Percentiles rank a stretch among this genome's conserved stretches.
These are phyloP conservation scores for Apiotrichum siamense DNA, from an alignment of 1,284 basidiomycete genomes.

Conservation along the genomic window DNA sequence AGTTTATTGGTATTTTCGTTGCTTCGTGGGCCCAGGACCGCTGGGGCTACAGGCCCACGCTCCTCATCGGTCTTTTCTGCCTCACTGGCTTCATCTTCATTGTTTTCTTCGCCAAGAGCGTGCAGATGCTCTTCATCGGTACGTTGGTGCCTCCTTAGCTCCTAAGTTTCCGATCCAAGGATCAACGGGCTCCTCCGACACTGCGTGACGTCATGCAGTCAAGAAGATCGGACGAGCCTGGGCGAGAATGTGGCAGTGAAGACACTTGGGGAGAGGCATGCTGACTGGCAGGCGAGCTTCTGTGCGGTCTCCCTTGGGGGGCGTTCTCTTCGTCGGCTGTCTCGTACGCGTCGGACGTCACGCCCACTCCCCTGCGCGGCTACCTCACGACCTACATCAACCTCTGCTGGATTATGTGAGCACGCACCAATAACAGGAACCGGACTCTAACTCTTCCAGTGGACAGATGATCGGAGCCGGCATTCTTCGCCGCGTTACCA, in stretches of 20 bases:
- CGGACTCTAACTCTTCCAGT: too few relatives aligned
- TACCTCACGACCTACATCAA: conserved; percentile 45
- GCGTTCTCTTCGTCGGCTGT: conserved; percentile 27
- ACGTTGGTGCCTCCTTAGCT: too few relatives aligned
- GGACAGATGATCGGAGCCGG: conserved; percentile 27
- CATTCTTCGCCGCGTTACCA: not conserved
- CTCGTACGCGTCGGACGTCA: conserved; percentile 45
- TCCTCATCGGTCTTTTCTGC: conserved; percentile 28
- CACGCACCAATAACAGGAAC: too few relatives aligned
- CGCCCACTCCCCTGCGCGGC: conserved; percentile 37
- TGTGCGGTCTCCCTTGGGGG: conserved; percentile 47
- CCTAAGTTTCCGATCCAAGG: too few relatives aligned
- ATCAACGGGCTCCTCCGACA: too few relatives aligned
- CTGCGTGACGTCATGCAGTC: too few relatives aligned
- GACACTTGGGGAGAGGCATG: too few relatives aligned
- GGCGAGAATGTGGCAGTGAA: too few relatives aligned
- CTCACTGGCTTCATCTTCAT: conserved; percentile 33
- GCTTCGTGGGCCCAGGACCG: conserved; percentile 19
- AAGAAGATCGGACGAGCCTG: too few relatives aligned
- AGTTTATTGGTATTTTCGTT: conserved; percentile 21
- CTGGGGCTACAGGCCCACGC: conserved; percentile 24
- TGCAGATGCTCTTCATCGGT: conserved; percentile 18
- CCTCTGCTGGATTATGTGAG: conserved; percentile 45
- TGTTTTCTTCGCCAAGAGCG: conserved; percentile 41
- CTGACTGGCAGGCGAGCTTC: conserved; percentile 13